Percentiles rank a stretch among this genome's conserved stretches.
Evolutionary conservation across 306 rosid genomes (phyloP).

Genomic region (Fragaria vesca): DNA sequence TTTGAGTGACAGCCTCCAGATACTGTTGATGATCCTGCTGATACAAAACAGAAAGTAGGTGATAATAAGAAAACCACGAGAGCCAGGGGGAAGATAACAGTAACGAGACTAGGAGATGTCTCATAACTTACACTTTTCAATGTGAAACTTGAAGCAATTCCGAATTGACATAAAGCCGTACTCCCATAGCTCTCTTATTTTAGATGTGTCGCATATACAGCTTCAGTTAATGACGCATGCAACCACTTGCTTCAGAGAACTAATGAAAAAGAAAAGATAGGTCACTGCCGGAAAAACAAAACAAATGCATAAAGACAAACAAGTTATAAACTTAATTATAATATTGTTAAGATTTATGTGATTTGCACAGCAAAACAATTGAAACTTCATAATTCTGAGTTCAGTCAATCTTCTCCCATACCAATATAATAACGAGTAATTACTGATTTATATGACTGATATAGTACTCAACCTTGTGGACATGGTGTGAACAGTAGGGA

Average conservation of each 20-base stretch:
- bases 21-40: background rate
- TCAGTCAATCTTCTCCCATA: too few relatives aligned
- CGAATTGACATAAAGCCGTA: background rate
- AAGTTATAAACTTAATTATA: too few relatives aligned
- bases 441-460: too few relatives aligned
- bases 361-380: background rate
- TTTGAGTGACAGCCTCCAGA: background rate
- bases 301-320: too few relatives aligned
- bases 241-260: too few relatives aligned
- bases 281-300: background rate
- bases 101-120: background rate
- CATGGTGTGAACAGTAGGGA: too few relatives aligned
- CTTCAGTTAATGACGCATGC: too few relatives aligned
- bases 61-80: too few relatives aligned
- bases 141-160: background rate
- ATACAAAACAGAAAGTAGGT: background rate
- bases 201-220: background rate
- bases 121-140: background rate
- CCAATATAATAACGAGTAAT: too few relatives aligned
- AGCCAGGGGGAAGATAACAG: background rate
- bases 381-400: too few relatives aligned
- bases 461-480: too few relatives aligned
- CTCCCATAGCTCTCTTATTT: background rate
- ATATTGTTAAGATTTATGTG: background rate
- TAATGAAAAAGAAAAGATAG: background rate